phyloP scores from a whole-genome alignment of 2,329 filamentous ascomycete genomes.

The Berkeleyomyces basicola region DNA sequence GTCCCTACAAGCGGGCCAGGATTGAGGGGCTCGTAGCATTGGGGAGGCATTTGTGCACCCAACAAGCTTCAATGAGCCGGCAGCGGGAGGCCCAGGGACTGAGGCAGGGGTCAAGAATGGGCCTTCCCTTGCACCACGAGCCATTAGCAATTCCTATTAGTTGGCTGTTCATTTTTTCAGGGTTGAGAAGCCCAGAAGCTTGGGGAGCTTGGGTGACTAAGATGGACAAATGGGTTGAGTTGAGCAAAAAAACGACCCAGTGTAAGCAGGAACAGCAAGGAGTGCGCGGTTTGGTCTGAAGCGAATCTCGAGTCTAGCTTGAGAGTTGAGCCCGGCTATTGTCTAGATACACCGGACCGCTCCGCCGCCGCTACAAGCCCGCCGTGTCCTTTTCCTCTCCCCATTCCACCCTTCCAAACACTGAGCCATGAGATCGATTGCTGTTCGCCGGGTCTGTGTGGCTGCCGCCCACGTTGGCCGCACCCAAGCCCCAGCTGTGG shows the following conservation, averaged over 20 bases:
- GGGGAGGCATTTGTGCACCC: background rate
- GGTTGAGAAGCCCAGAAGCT: background rate
- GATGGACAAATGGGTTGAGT: background rate
- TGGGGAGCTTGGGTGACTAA: constrained; percentile 1
- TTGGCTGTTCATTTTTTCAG: background rate
- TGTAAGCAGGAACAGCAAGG: background rate
- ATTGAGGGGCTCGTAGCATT: background rate
- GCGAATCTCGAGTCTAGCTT: background rate
- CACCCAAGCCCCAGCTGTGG: background rate
- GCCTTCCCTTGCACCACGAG: background rate
- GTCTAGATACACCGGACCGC: background rate
- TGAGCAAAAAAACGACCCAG: background rate
- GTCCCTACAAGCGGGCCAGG: background rate
- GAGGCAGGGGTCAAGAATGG: background rate
- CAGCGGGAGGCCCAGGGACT: background rate
- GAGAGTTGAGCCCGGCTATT: background rate
- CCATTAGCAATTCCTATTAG: background rate
- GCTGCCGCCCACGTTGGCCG: background rate
- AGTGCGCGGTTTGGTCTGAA: background rate
- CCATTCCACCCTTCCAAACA: background rate
- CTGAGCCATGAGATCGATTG: background rate
- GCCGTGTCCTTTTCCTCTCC: background rate
- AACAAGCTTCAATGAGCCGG: background rate
- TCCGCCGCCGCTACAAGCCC: background rate
- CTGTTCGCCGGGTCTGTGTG: background rate